These are phyloP conservation scores for Mortierella sp. DNA, from an alignment of 371 early-diverging fungal genomes.

Conservation along the genomic window DNA sequence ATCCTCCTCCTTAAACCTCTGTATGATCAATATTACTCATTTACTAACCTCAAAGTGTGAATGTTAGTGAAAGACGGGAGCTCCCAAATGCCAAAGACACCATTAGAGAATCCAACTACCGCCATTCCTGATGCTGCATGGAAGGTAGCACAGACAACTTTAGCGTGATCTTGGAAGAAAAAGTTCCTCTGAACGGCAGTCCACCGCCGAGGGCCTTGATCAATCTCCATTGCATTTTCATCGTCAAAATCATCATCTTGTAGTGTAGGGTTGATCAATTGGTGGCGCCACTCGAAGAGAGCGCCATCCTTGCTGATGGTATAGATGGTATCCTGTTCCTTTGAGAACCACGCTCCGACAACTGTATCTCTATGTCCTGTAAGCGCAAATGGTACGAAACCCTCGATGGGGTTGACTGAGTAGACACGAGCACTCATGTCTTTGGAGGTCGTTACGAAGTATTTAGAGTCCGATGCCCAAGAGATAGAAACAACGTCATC, in stretches of 20 bases:
- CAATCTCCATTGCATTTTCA: conserved; percentile 67
- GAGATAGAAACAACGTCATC: conserved; percentile 88
- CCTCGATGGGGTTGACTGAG: conserved; percentile 75
- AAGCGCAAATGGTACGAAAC: conserved; percentile 77
- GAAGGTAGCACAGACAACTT: conserved; percentile 87
- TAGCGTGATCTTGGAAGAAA: conserved; percentile 79
- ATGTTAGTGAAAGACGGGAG: conserved; percentile 90
- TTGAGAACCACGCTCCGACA: conserved; percentile 92
- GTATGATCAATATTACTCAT: neutral
- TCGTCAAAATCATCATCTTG: conserved; percentile 61
- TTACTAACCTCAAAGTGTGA: conserved; percentile 83
- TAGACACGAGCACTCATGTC: conserved; percentile 94
- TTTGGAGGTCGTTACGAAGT: conserved; percentile 85
- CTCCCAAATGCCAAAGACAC: conserved; percentile 98
- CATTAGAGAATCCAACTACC: conserved; percentile 91
- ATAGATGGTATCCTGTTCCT: conserved; percentile 85
- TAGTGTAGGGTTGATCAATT: conserved; percentile 51
- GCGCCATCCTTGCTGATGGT: conserved; percentile 93
- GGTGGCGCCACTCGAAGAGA: conserved; percentile 85
- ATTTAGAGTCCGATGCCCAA: conserved; percentile 91
- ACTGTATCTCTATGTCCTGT: conserved; percentile 91
- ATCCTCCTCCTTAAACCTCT: neutral
- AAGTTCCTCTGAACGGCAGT: conserved; percentile 72
- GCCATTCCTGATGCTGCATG: conserved; percentile 81
- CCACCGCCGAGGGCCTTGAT: conserved; percentile 68